A percentile compares a stretch with the other conserved stretches of the same genome.
Evolutionary conservation across 257 asterid genomes (phyloP).

Genomic region (Nicotiana obtusifolia): DNA sequence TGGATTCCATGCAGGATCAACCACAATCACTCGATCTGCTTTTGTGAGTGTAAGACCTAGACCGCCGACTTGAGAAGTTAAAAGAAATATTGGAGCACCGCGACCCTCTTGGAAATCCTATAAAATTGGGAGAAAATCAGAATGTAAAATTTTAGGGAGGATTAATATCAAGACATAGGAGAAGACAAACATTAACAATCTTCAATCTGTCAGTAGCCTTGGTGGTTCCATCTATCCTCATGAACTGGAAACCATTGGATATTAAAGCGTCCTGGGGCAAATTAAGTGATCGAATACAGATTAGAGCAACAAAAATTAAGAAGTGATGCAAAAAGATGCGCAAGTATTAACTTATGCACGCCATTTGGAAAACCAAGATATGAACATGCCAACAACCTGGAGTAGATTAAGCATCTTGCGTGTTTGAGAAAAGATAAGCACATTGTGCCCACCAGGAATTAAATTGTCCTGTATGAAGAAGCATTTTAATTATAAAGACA

Average conservation of each 20-base stretch:
- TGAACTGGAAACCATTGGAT: slow-evolving; percentile 51
- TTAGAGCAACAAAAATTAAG: not conserved
- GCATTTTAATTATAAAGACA: slow-evolving; percentile 1
- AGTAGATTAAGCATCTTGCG: slow-evolving; percentile 86
- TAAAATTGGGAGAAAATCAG: slow-evolving; percentile 15
- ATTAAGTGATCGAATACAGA: not conserved
- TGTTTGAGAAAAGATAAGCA: slow-evolving; percentile 92
- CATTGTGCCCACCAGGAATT: slow-evolving; percentile 82
- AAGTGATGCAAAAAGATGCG: slow-evolving; percentile 1
- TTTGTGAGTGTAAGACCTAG: slow-evolving; percentile 92
- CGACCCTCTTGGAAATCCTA: slow-evolving; percentile 91
- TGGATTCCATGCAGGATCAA: slow-evolving; percentile 99
- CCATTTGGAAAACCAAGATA: slow-evolving; percentile 1
- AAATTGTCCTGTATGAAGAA: slow-evolving; percentile 54
- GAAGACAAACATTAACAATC: slow-evolving; percentile 64
- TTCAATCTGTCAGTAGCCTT: slow-evolving; percentile 68
- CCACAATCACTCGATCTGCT: slow-evolving; percentile 96
- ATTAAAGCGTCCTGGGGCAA: slow-evolving; percentile 53
- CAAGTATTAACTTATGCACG: not conserved
- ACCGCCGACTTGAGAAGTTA: slow-evolving; percentile 97
- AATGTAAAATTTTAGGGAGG: not conserved
- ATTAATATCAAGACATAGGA: slow-evolving; percentile 7
- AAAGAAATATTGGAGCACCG: slow-evolving; percentile 75
- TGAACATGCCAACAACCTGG: slow-evolving; percentile 44
- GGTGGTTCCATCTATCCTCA: slow-evolving; percentile 90